Conservation (phyloP, 2,329 filamentous ascomycete genomes). For the Parafenestella ontariensis region DNA sequence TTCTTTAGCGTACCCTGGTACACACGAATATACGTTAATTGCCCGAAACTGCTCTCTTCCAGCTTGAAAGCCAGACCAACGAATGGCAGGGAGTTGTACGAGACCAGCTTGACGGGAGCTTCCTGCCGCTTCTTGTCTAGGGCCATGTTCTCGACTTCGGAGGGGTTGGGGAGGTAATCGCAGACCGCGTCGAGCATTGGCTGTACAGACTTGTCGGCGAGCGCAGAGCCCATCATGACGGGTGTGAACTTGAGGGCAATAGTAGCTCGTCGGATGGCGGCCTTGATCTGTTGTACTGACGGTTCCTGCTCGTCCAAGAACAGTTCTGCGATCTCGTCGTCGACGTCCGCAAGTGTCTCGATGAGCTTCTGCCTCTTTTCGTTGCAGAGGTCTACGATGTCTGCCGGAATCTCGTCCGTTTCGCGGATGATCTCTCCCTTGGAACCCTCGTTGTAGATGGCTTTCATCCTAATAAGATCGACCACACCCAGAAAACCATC, state of each 20-base stretch:
- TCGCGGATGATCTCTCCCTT: conserved; percentile 77
- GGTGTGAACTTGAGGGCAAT: conserved; percentile 88
- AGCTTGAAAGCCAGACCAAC: conserved; percentile 98
- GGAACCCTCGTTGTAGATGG: conserved; percentile 88
- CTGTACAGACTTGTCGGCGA: conserved; percentile 94
- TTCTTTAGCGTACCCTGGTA: conserved; percentile 93
- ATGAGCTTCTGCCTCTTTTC: conserved; percentile 87
- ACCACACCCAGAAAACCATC: conserved; percentile 92
- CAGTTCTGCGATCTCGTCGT: conserved; percentile 95
- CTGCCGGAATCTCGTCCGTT: conserved; percentile 82
- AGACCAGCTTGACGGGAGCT: conserved; percentile 82
- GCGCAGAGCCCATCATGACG: conserved; percentile 93
- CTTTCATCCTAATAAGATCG: conserved; percentile 89
- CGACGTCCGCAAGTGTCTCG: conserved; percentile 94
- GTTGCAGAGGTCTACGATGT: conserved; percentile 75
- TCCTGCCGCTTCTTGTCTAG: conserved; percentile 83
- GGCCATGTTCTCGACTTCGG: conserved; percentile 86
- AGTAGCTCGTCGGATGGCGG: conserved; percentile 90
- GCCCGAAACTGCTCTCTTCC: conserved; percentile 97
- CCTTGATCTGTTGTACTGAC: conserved; percentile 82
- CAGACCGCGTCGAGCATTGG: conserved; percentile 96
- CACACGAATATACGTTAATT: conserved; percentile 97
- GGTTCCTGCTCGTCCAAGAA: conserved; percentile 89
- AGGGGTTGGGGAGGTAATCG: conserved; percentile 92
- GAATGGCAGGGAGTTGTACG: conserved; percentile 92